Evolutionary conservation across 73 alveolate genomes (phyloP).

Genomic region (Paramecium pentaurelia): DNA sequence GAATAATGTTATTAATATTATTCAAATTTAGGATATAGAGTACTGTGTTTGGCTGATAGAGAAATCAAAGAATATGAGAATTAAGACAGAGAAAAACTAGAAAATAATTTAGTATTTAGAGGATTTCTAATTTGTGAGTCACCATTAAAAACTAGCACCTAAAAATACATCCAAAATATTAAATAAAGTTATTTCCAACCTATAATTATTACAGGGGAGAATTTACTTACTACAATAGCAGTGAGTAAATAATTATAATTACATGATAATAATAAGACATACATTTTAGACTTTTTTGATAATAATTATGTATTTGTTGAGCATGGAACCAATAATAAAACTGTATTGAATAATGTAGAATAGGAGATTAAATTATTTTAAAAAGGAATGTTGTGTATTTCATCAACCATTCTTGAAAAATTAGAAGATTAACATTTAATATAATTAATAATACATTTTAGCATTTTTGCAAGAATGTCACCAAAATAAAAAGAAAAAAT

Average conservation of each 20-base stretch:
- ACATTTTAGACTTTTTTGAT: conserved; percentile 49
- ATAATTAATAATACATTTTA: conserved; percentile 16
- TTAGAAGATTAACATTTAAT: not conserved
- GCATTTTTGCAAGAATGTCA: conserved; percentile 90
- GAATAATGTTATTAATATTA: conserved; percentile 69
- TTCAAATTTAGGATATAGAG: conserved; percentile 90
- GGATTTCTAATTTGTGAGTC: conserved; percentile 93
- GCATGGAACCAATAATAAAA: not conserved
- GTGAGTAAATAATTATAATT: conserved; percentile 78
- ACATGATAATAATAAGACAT: conserved; percentile 57
- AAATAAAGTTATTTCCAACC: conserved; percentile 74
- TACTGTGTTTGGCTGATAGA: conserved; percentile 87
- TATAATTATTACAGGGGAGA: conserved; percentile 95
- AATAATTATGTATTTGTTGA: conserved; percentile 65
- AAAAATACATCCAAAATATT: conserved; percentile 76
- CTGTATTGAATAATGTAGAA: not conserved
- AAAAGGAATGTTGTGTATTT: not conserved
- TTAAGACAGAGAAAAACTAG: conserved; percentile 87
- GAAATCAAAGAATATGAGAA: conserved; percentile 60
- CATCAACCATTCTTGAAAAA: not conserved
- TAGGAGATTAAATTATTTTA: not conserved
- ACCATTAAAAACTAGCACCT: conserved; percentile 86
- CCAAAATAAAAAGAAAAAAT: conserved; percentile 92
- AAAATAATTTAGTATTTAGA: conserved; percentile 81
- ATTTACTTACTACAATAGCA: conserved; percentile 90